A percentile compares a stretch with the other conserved stretches of the same genome.
phyloP scores from a whole-genome alignment of 2,329 filamentous ascomycete species.

The Capronia coronata region DNA sequence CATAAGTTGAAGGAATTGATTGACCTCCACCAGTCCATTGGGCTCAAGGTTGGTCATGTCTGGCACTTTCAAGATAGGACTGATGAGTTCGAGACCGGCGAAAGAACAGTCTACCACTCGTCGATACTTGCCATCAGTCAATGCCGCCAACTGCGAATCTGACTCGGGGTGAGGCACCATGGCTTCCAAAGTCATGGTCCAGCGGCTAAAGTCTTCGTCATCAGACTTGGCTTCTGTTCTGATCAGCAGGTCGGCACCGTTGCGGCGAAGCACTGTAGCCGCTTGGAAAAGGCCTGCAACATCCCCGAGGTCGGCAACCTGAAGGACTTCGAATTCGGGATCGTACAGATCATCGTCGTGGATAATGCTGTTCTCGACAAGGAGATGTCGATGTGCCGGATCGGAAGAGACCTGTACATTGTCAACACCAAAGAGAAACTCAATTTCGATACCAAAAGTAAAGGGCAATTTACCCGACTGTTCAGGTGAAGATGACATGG shows the following conservation, averaged over 20 bases:
- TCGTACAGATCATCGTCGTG: not conserved
- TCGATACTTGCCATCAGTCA: not conserved
- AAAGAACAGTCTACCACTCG: not conserved
- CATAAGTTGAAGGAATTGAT: not conserved
- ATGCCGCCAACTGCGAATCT: not conserved
- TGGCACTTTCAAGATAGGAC: slow-evolving; percentile 9
- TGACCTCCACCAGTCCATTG: slow-evolving; percentile 2
- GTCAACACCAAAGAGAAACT: slow-evolving; percentile 14
- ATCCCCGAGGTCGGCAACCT: not conserved
- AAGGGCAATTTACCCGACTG: slow-evolving; percentile 2
- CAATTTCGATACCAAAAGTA: slow-evolving; percentile 17
- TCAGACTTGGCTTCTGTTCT: not conserved
- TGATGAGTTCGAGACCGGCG: slow-evolving; percentile 7
- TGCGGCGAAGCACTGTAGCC: slow-evolving; percentile 3
- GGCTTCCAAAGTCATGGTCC: slow-evolving; percentile 3
- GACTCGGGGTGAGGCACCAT: not conserved
- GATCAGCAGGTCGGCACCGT: slow-evolving; percentile 1
- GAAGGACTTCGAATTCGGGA: not conserved
- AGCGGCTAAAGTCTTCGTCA: slow-evolving; percentile 3
- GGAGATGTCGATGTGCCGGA: not conserved
- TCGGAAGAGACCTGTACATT: not conserved
- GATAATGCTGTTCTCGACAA: not conserved
- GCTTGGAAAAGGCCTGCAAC: slow-evolving; percentile 1
- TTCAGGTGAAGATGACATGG: not conserved
- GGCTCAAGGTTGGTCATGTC: not conserved